Evolutionary conservation across 768 basidiomycete genomes (phyloP).

Genomic region (Agaricus subrufescens): DNA sequence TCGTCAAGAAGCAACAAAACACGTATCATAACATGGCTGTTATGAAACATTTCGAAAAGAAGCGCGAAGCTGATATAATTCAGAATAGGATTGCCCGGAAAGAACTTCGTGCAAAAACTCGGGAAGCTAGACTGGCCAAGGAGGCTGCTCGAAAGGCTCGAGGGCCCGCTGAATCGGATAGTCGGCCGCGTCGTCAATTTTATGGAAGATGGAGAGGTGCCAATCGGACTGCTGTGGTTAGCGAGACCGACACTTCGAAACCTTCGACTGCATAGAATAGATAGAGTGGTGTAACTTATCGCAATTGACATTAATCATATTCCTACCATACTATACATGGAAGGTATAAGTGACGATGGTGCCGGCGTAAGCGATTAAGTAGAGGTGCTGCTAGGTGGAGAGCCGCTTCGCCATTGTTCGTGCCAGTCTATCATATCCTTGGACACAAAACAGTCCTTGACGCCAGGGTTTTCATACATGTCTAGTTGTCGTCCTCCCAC

Average conservation of each 20-base stretch:
- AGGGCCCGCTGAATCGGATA: not conserved
- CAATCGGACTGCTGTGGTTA: slow-evolving; percentile 11
- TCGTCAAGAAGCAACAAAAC: slow-evolving; percentile 31
- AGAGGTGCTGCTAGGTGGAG: not conserved
- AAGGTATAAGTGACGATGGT: too few relatives aligned
- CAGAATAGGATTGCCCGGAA: not conserved
- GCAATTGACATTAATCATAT: not conserved
- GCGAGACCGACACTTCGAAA: too few relatives aligned
- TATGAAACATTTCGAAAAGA: slow-evolving; percentile 9
- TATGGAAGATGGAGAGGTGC: not conserved
- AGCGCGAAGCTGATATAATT: not conserved
- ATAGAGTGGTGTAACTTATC: not conserved
- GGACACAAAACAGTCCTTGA: slow-evolving; percentile 75
- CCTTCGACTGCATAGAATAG: not conserved
- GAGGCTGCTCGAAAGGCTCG: not conserved
- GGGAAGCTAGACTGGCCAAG: not conserved
- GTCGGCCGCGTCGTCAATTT: too few relatives aligned
- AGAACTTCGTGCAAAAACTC: not conserved
- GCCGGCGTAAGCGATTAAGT: too few relatives aligned
- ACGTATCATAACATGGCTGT: slow-evolving; percentile 17
- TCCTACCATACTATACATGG: too few relatives aligned
- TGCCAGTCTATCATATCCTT: slow-evolving; percentile 69
- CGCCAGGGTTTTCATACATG: slow-evolving; percentile 58
- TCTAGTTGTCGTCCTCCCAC: slow-evolving; percentile 65
- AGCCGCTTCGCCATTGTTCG: slow-evolving; percentile 9